phyloP scores from a whole-genome alignment of 768 basidiomycete genomes.

The Leccinum olivaceopallidum region DNA sequence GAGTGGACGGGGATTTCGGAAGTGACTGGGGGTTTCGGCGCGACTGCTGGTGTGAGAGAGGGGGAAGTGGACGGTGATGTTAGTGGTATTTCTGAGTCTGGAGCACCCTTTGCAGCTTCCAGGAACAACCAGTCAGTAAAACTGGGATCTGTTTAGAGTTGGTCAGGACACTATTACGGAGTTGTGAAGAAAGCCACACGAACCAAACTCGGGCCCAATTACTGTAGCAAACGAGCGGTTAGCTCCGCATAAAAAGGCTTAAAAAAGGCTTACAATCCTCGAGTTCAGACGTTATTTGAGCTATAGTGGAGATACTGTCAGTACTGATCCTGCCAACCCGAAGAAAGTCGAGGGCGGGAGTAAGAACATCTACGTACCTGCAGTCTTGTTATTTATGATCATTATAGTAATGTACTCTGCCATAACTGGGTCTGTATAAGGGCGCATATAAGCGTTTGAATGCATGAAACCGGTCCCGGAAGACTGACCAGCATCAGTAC shows the following conservation, averaged over 20 bases:
- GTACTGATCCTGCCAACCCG: neutral
- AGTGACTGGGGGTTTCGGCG: conserved; percentile 30
- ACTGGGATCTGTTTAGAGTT: conserved; percentile 55
- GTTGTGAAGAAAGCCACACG: conserved; percentile 21
- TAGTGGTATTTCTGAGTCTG: conserved; percentile 47
- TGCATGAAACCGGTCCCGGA: conserved; percentile 6
- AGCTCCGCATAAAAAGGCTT: conserved; percentile 10
- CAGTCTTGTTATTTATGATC: conserved; percentile 90
- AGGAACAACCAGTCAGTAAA: conserved; percentile 91
- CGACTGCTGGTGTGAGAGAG: conserved; percentile 22
- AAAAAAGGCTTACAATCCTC: conserved; percentile 61
- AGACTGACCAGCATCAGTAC: conserved; percentile 67
- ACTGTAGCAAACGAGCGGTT: conserved; percentile 34
- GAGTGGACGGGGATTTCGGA: conserved; percentile 29
- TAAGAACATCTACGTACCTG: conserved; percentile 45
- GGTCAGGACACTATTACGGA: conserved; percentile 4
- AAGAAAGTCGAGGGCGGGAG: neutral
- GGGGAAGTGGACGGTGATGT: conserved; percentile 31
- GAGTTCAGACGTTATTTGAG: conserved; percentile 85
- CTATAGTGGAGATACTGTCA: conserved; percentile 38
- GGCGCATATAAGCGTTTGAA: conserved; percentile 11
- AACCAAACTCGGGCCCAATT: conserved; percentile 85
- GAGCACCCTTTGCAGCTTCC: conserved; percentile 71
- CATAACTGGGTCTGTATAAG: conserved; percentile 75
- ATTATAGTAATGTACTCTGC: conserved; percentile 95